Evolutionary conservation across 1,284 basidiomycete species (phyloP), one percentile per base, ranked within the genome.

Genomic region (Coniferiporia sulphurascens): DNA sequence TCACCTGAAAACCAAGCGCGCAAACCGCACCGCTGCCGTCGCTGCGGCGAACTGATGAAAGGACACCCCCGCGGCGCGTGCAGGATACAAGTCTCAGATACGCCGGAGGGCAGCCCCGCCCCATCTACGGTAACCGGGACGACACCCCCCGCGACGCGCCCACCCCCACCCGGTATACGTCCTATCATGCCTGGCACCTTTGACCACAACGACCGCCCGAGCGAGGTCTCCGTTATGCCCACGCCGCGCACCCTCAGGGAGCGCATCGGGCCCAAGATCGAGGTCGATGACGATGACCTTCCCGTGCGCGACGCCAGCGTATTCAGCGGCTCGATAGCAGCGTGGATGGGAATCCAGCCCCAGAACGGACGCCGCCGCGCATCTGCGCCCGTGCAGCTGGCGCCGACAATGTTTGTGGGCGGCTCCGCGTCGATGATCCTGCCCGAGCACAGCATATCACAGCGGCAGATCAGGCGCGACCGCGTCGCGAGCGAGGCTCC

Each of bases 41-140:
- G 54, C 13, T 64, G 63, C 45, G 53, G 56, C 21, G 46, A 52
- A 32, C 62, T 52, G 13, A 64, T 62, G 63, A 62, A 60, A 36
- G 63, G 63, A 8, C 63, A 64, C 50, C 41, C 51, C 34, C 58
- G 61, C 15, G 53, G 49, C 21, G 36, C 22, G n/a, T 63, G 55
- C 41, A 54, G 22, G 44, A 38, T 50, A 41, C 43, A 36, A 38
- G 32, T 10, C 19, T 12, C 17, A 19, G 36, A 34, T 53, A 36
- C 41, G 52, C 54, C 22, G 49, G 46, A 21, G 55, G 19, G 15
- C 46, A 52, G 45, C 34, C 48, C 43, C 56, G 48, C 15, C 27
- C 27, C 36, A 56, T 49, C 32, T 44, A 60, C 41, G n/a, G 35
- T 27, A 50, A 38, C 38, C 51, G 34, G 46, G 32, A 49, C 51